These are phyloP conservation scores for Pyricularia grisea DNA, from an alignment of 2,329 filamentous ascomycete genomes.

Conservation along the genomic window DNA sequence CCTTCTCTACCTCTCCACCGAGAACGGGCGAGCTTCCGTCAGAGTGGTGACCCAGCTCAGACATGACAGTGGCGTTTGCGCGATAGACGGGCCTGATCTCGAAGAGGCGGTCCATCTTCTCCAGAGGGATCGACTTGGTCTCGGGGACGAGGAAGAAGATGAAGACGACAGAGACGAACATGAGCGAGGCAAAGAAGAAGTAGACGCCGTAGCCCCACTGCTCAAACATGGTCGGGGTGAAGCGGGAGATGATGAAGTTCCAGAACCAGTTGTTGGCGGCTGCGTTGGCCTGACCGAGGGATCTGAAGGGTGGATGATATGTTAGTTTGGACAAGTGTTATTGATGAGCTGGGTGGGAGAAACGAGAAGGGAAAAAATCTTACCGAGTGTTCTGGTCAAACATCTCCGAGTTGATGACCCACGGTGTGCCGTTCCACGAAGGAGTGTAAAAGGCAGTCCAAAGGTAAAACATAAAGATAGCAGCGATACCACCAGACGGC, in stretches of 20 bases:
- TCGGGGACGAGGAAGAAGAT: conserved; percentile 56
- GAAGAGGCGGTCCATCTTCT: conserved; percentile 57
- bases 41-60: conserved; percentile 21
- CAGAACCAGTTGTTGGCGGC: conserved; percentile 65
- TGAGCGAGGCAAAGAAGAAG: conserved; percentile 58
- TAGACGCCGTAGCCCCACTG: conserved; percentile 49
- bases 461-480: conserved; percentile 65
- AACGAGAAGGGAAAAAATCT: conserved; percentile 37
- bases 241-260: conserved; percentile 61
- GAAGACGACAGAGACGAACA: conserved; percentile 47
- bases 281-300: conserved; percentile 63
- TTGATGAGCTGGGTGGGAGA: conserved; percentile 10
- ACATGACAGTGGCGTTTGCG: conserved; percentile 34
- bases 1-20: not conserved
- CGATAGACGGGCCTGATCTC: conserved; percentile 32
- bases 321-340: conserved; percentile 38
- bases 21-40: not conserved
- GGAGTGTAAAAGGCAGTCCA: conserved; percentile 67
- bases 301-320: conserved; percentile 17
- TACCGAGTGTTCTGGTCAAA: conserved; percentile 62
- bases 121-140: conserved; percentile 56
- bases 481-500: conserved; percentile 40
- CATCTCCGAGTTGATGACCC: conserved; percentile 70
- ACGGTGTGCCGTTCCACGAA: conserved; percentile 64
- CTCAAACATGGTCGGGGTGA: conserved; percentile 55